phyloP scores from a whole-genome alignment of 441 rosid species.

The Hura crepitans region DNA sequence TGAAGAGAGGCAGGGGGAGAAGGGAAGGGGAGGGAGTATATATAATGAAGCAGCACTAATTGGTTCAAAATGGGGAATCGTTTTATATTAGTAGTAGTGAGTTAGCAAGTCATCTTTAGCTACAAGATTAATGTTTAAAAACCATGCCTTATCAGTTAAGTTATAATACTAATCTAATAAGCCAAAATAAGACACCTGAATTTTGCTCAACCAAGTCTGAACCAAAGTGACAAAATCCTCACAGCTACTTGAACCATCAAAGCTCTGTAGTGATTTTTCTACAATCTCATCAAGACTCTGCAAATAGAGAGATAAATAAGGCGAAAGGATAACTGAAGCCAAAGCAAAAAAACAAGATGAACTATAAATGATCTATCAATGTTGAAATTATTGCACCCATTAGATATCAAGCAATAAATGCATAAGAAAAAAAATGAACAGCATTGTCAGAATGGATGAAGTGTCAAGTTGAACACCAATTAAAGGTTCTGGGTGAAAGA shows the following conservation, averaged over 20 bases:
- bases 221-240: slow-evolving; percentile 78
- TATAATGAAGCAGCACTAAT: background rate
- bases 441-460: background rate
- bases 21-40: background rate
- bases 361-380: background rate
- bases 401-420: background rate
- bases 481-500: slow-evolving; percentile 8
- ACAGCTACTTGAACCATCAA: slow-evolving; percentile 56
- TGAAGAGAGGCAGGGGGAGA: no score
- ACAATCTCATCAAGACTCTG: slow-evolving; percentile 80
- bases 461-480: slow-evolving; percentile 11
- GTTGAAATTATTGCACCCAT: background rate
- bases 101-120: background rate
- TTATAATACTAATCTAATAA: background rate
- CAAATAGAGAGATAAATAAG: slow-evolving; percentile 30
- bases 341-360: slow-evolving; percentile 12
- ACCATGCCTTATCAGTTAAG: background rate
- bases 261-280: slow-evolving; percentile 53
- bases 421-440: background rate
- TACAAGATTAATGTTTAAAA: background rate
- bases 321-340: slow-evolving; percentile 3
- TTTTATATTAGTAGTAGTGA: background rate
- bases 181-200: slow-evolving; percentile 46
- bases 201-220: slow-evolving; percentile 69
- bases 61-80: background rate